A percentile compares a stretch with the other conserved stretches of the same genome.
Evolutionary conservation across 352 stramenopile species (phyloP).

Genomic region (Phytopythium chamaehyphon): DNA sequence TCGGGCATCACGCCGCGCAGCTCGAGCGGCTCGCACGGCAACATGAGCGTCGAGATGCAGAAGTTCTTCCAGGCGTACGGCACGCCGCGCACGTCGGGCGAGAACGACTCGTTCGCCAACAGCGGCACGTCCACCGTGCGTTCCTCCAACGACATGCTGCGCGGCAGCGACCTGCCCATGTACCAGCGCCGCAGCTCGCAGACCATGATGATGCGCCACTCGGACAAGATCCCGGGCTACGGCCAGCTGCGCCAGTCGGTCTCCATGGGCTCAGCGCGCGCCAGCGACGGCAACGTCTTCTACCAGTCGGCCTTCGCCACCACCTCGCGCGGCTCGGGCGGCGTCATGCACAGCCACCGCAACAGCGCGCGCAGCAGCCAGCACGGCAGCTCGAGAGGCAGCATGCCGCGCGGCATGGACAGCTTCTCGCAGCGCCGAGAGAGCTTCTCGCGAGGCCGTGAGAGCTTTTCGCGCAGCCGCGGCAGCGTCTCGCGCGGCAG

Average conservation of each 20-base stretch:
- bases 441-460: neutral
- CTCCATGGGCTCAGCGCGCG: constrained; percentile 19
- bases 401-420: neutral
- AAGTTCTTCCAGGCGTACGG: constrained; percentile 71
- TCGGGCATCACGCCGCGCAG: constrained; percentile 28
- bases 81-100: constrained; percentile 23
- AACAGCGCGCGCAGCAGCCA: neutral
- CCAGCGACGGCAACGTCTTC: constrained; percentile 45
- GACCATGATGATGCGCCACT: constrained; percentile 7
- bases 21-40: constrained; percentile 25
- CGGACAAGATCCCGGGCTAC: constrained; percentile 30
- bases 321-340: constrained; percentile 5
- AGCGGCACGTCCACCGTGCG: constrained; percentile 45
- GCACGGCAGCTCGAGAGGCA: neutral
- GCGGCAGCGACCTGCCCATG: constrained; percentile 24
- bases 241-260: constrained; percentile 12
- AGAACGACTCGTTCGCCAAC: constrained; percentile 41
- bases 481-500: constrained; percentile 5
- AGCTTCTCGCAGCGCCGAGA: constrained; percentile 1
- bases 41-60: constrained; percentile 62
- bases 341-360: neutral
- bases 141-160: constrained; percentile 22
- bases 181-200: constrained; percentile 34
- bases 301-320: constrained; percentile 27
- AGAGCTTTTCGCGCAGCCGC: neutral